Conservation (phyloP, 305 asterid genomes). For the Striga hermonthica region DNA sequence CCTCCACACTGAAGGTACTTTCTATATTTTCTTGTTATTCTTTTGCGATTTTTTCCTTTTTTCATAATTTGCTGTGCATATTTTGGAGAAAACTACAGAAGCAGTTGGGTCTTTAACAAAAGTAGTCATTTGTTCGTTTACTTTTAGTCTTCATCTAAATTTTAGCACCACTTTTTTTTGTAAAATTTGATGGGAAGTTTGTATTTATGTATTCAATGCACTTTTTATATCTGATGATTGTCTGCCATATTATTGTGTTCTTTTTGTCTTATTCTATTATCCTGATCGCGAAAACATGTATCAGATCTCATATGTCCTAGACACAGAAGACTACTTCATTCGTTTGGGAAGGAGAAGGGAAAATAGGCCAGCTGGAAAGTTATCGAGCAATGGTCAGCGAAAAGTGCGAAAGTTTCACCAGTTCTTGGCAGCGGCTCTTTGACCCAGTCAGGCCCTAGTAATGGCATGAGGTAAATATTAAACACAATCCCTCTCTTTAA, state of each 20-base stretch:
- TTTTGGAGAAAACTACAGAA: background rate
- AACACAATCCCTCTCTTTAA: background rate
- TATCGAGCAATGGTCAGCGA: constrained; percentile 33
- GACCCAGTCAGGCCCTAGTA: constrained; percentile 25
- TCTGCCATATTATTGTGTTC: background rate
- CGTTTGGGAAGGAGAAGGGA: constrained; percentile 67
- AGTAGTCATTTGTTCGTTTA: background rate
- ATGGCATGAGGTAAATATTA: constrained; percentile 39
- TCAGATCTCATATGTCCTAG: constrained; percentile 87
- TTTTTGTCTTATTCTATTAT: constrained; percentile 11
- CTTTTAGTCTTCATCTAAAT: background rate
- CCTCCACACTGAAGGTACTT: constrained; percentile 65
- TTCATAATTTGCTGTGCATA: background rate
- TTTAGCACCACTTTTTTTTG: background rate
- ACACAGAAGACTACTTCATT: constrained; percentile 81
- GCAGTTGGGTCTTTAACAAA: background rate
- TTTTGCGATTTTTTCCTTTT: background rate
- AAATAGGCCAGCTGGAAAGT: constrained; percentile 30
- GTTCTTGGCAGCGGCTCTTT: constrained; percentile 47
- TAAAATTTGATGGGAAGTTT: background rate
- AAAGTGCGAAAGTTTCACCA: constrained; percentile 52
- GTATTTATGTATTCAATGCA: background rate
- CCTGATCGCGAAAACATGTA: constrained; percentile 10
- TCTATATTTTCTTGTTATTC: constrained; percentile 1
- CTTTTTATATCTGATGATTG: background rate